Conservation (phyloP, 1,284 basidiomycete genomes). For the Tranzscheliella williamsii region DNA sequence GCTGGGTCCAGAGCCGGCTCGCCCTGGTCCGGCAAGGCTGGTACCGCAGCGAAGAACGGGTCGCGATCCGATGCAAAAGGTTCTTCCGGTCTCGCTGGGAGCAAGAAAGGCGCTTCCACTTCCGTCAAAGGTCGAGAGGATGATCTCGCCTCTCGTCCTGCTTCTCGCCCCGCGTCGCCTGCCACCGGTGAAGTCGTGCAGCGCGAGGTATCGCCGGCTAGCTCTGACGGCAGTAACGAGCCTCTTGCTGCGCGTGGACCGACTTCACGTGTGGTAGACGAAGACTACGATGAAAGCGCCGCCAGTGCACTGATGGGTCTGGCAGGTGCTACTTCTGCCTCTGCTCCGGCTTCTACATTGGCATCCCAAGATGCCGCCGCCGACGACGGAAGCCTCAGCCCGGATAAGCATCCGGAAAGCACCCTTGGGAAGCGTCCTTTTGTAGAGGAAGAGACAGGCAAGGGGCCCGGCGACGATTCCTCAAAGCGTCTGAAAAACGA, state of each 20-base stretch:
- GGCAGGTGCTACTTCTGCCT: slow-evolving; percentile 52
- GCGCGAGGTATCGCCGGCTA: slow-evolving; percentile 29
- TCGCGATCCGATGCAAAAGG: neutral
- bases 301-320: slow-evolving; percentile 59
- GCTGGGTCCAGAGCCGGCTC: slow-evolving; percentile 34
- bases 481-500: slow-evolving; percentile 35
- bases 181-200: slow-evolving; percentile 10
- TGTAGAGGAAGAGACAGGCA: slow-evolving; percentile 11
- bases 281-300: slow-evolving; percentile 59
- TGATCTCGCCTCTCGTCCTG: slow-evolving; percentile 12
- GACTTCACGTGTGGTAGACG: slow-evolving; percentile 47
- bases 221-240: slow-evolving; percentile 46
- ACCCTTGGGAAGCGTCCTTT: slow-evolving; percentile 38
- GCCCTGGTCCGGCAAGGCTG: slow-evolving; percentile 11
- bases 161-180: slow-evolving; percentile 6
- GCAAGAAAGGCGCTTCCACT: slow-evolving; percentile 18
- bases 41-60: slow-evolving; percentile 12
- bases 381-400: slow-evolving; percentile 14
- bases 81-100: neutral
- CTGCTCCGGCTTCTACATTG: slow-evolving; percentile 6
- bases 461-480: slow-evolving; percentile 27
- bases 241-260: slow-evolving; percentile 33
- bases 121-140: slow-evolving; percentile 16
- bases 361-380: slow-evolving; percentile 1
- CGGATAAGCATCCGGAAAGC: slow-evolving; percentile 31